Base-by-base conservation (phyloP, 192 early-diverging fungal species). In the Coemansia asiatica region DNA sequence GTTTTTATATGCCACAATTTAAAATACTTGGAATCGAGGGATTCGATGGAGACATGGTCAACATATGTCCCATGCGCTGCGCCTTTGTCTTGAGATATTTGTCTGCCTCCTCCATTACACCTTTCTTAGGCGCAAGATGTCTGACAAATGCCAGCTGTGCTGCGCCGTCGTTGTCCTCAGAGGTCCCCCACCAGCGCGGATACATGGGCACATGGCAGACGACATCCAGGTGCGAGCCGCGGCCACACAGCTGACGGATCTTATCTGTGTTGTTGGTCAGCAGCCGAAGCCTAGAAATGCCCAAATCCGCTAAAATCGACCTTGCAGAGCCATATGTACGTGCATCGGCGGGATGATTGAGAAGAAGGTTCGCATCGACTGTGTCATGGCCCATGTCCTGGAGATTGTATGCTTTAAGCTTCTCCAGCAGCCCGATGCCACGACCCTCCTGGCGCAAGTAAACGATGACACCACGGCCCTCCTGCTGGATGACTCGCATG, bases 261-360 rank as follows among this genome's bases (percentile, higher is more conserved):
- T 98, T 98, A 74, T 95, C 92, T 0, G 93, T 91, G 69, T 98
- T 98, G 73, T 98, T 98, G 19, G 96, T 98, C 56, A 98, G 76
- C 61, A 98, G 76, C 0, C 92, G 87, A 49, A 97, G 76, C 47
- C 81, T 67, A n/a, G 73, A 28, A 46, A 95, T 67, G 29, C 85
- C 87, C 47, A 98, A 78, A 66, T 98, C 96, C 6, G 84, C 80
- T 21, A 98, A 79, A 49, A 98, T 98, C 15, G 90, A 88, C 26
- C 89, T 85, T 1, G 96, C 96, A 16, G 96, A 85, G 9, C 90
- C 89, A 69, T 98, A 98, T 0, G 87, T 90, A n/a, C 96, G 90
- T n/a, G 90, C 91, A 68, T 98, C 96, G 6, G 94, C 85, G 9
- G 93, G 93, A 65, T 96, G 93, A 70, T 94, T 89, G 26, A 98